Base-by-base conservation (phyloP, 257 asterid species). In the Eustoma russellianum region DNA sequence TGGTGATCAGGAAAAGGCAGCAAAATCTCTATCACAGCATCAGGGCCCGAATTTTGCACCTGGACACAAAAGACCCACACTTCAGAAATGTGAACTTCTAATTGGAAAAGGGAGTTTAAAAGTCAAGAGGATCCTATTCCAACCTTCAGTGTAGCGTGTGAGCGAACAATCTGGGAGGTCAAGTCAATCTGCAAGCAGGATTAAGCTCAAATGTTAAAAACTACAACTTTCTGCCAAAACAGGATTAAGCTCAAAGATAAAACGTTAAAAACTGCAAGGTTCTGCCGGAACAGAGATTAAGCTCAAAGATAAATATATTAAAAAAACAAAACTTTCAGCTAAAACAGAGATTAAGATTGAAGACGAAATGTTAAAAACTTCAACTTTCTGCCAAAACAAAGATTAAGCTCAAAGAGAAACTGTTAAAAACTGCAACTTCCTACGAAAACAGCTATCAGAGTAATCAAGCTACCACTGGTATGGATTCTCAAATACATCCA, bases 121-220 rank as follows among this genome's bases (percentile, higher is more conserved):
- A 8, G 11, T n/a, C 2, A 46, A 53, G 43, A 46, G 52, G 40
- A 47, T 44, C 67, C 46, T 53, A 92, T n/a, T n/a, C n/a, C n/a
- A n/a, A n/a, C 98, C 97, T 88, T 88, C 58, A 92, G 56, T 1
- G 80, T 79, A 17, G 67, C 46, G 44, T 75, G 61, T 57, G 71
- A 66, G 69, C 94, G 75, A 53, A 83, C 85, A 44, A 76, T 55
- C 55, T 81, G 99, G 33, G 97, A 88, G 13, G 97, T 77, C 66
- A 92, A 77, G 75, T 92, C 95, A 68, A 92, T 69, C 99, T 92
- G 97, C 85, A 85, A 24, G n/a, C 34, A 50, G 33, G 65, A 30
- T 35, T 51, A 59, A 38, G 43, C 12, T 38, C 43, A 38, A 38
- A 38, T 24, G 62, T 45, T 30, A 12, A 10, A 38, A 7, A 49